A percentile compares a stretch with the other conserved stretches of the same genome.
Evolutionary conservation across 345 rosid genomes (phyloP).

Genomic region (Melaleuca alternifolia): DNA sequence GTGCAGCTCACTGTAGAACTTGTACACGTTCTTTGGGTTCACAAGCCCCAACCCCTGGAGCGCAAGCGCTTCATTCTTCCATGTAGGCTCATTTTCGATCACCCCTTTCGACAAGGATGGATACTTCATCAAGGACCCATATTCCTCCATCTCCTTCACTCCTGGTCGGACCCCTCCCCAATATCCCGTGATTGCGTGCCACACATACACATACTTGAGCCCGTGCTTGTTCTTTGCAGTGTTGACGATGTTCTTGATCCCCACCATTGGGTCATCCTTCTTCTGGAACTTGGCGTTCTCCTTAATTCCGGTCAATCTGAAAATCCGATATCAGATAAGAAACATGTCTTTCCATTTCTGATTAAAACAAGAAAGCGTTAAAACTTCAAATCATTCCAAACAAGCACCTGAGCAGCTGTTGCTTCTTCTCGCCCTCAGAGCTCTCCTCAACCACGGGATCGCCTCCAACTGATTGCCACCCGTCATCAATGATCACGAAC

Average conservation of each 20-base stretch:
- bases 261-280: conserved; percentile 46
- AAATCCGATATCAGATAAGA: conserved; percentile 2
- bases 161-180: conserved; percentile 98
- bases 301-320: conserved; percentile 60
- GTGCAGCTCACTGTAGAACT: conserved; percentile 70
- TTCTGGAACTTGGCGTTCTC: conserved; percentile 72
- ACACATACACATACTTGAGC: conserved; percentile 71
- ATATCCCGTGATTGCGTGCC: conserved; percentile 95
- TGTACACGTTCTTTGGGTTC: conserved; percentile 60
- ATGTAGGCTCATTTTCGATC: conserved; percentile 69
- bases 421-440: conserved; percentile 12
- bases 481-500: conserved; percentile 90
- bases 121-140: conserved; percentile 60
- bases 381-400: not conserved
- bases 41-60: conserved; percentile 81
- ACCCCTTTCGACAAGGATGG: conserved; percentile 62
- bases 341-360: not conserved
- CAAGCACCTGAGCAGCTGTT: conserved; percentile 8
- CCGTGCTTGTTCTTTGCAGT: conserved; percentile 59
- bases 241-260: conserved; percentile 65
- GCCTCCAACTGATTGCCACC: conserved; percentile 81
- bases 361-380: not conserved
- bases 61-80: conserved; percentile 61
- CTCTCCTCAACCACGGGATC: conserved; percentile 15
- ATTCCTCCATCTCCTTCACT: conserved; percentile 48